phyloP scores from a whole-genome alignment of 192 early-diverging fungal genomes.

The Obelidium mucronatum region DNA sequence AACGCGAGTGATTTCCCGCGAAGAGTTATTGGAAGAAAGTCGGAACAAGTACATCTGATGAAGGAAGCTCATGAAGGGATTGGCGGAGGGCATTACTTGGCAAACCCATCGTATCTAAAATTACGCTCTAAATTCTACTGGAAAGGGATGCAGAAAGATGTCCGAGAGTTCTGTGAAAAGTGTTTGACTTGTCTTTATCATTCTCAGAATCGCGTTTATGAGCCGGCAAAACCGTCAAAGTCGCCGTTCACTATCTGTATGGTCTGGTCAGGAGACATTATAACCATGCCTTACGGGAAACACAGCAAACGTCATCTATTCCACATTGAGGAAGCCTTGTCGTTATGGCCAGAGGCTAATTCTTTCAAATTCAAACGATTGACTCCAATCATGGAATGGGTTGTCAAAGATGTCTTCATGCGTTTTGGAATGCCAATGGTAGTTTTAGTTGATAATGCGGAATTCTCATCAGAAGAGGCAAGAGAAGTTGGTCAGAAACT shows the following conservation, averaged over 20 bases:
- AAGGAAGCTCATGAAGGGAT: background rate
- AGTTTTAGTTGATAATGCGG: background rate
- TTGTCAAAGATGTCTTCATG: background rate
- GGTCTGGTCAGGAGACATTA: background rate
- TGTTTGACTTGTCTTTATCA: background rate
- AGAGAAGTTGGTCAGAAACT: background rate
- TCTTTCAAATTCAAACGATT: background rate
- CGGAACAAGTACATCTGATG: background rate
- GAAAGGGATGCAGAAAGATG: background rate
- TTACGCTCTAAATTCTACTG: background rate
- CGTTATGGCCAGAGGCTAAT: background rate
- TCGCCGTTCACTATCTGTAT: background rate
- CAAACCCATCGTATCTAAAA: background rate
- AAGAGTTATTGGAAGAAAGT: background rate
- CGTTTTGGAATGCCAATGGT: conserved; percentile 5
- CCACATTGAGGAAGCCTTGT: background rate
- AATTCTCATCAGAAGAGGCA: background rate
- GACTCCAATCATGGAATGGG: background rate
- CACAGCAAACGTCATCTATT: background rate
- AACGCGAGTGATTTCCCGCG: too few relatives aligned
- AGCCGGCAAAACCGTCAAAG: background rate
- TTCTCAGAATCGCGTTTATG: background rate
- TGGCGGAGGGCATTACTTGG: background rate
- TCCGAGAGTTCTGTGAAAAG: background rate
- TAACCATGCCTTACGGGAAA: background rate